phyloP scores from a whole-genome alignment of 306 rosid genomes.

The Lathyrus aphaca region DNA sequence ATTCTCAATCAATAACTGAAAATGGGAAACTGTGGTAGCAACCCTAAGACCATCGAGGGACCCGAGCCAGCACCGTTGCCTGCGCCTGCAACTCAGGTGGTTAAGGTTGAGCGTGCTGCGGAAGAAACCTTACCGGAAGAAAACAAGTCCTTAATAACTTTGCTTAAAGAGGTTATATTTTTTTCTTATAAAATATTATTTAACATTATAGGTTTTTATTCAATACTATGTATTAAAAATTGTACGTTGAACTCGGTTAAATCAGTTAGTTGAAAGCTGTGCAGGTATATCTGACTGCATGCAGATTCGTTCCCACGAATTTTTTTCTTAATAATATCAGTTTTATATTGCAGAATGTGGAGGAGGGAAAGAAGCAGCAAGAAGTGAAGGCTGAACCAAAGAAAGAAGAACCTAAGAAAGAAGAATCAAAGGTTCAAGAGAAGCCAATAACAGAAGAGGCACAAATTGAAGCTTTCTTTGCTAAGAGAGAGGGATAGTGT shows the following conservation, averaged over 20 bases:
- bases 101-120: slow-evolving; percentile 13
- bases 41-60: slow-evolving; percentile 49
- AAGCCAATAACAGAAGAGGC: slow-evolving; percentile 32
- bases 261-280: no score
- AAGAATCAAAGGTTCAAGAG: slow-evolving; percentile 29
- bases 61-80: neutral
- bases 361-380: slow-evolving; percentile 18
- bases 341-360: slow-evolving; percentile 34
- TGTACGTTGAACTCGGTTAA: no score
- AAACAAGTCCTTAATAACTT: slow-evolving; percentile 30
- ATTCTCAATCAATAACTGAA: neutral
- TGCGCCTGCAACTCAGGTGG: slow-evolving; percentile 11
- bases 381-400: slow-evolving; percentile 12
- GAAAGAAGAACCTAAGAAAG: neutral
- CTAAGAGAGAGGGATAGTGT: neutral
- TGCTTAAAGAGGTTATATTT: slow-evolving; percentile 41
- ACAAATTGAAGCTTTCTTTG: neutral
- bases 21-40: slow-evolving; percentile 55
- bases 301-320: no score
- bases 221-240: no score
- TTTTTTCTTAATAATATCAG: neutral
- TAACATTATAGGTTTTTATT: neutral
- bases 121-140: no score
- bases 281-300: no score
- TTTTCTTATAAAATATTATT: neutral